Evolutionary conservation across 2,329 filamentous ascomycete genomes (phyloP), one percentile per base, ranked within the genome.

Genomic region (Fusarium euwallaceae): DNA sequence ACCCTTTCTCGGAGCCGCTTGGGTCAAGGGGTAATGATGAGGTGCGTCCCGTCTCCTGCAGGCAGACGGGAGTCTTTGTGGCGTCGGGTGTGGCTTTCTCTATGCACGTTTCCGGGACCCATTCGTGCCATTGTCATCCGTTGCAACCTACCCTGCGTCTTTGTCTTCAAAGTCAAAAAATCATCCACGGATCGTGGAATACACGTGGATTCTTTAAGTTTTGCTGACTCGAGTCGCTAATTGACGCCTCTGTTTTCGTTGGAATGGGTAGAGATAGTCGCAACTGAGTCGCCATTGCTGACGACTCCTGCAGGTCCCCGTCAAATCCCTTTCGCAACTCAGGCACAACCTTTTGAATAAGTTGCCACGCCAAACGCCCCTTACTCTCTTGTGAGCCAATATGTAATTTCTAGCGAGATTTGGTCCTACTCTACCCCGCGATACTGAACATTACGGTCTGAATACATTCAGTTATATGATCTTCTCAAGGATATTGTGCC

Each of bases 81-180:
- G 72, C 72, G 72, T 65, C 70, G 69, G 73, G 53, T 67, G 73
- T 75, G 73, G 72, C 73, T 75, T 73, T 51, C 59, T 39, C 43
- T 53, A 68, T 75, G 73, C 72, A 71, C 69, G 72, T 56, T 74
- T 73, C 65, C 62, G 69, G 72, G 69, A 34, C 27, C 51, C 27
- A 32, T 55, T 34, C 51, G 6, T 55, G 17, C 51, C 27, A 55
- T 55, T 55, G 75, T 60, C 72, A 63, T 70, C 69, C 51, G 58
- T 62, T 72, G 70, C 48, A 45, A 66, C 36, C 48, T 58, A 58
- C 51, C n/a, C 16, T 60, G 61, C 61, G 56, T 51, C 61, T 62
- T 56, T 61, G 48, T 53, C 17, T 29, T 17, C 27, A 55, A 61
- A 69, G 29, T 29, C 32, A 45, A 72, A 64, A 51, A 36, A 58